Percentiles rank a stretch among this genome's conserved stretches.
These are phyloP conservation scores for Dianthus caryophyllus DNA, from an alignment of 148 eudicot genomes.

Conservation along the genomic window DNA sequence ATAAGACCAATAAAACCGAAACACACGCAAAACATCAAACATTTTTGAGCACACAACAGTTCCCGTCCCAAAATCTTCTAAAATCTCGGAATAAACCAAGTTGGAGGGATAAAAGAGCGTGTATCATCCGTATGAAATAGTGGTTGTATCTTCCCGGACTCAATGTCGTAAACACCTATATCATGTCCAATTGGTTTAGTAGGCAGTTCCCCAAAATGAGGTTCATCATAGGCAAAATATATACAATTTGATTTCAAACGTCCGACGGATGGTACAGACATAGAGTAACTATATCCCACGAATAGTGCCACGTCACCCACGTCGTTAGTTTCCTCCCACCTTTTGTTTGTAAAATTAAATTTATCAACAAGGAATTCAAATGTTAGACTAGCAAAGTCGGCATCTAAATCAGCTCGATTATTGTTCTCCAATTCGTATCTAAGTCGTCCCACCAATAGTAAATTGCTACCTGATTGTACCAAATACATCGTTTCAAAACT, in stretches of 20 bases:
- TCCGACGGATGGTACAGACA: background rate
- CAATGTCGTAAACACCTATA: background rate
- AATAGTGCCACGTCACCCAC: background rate
- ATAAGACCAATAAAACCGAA: too few relatives aligned
- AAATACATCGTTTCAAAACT: background rate
- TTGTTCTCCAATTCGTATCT: background rate
- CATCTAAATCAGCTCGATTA: background rate
- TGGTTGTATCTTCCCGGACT: background rate
- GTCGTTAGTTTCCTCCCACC: constrained; percentile 1
- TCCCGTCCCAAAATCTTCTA: background rate
- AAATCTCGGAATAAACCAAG: background rate
- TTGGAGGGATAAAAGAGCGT: background rate
- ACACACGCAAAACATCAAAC: too few relatives aligned
- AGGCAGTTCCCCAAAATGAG: background rate
- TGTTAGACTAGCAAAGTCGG: background rate
- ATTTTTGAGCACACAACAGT: too few relatives aligned
- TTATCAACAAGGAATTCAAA: background rate
- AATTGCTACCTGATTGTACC: background rate
- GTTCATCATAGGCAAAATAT: background rate
- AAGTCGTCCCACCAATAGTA: background rate
- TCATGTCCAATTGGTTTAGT: background rate
- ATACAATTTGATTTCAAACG: background rate
- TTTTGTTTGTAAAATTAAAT: background rate
- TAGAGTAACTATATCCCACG: background rate
- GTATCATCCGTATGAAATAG: background rate